phyloP scores from a whole-genome alignment of 2,329 filamentous ascomycete genomes.

The Claviceps arundinis region DNA sequence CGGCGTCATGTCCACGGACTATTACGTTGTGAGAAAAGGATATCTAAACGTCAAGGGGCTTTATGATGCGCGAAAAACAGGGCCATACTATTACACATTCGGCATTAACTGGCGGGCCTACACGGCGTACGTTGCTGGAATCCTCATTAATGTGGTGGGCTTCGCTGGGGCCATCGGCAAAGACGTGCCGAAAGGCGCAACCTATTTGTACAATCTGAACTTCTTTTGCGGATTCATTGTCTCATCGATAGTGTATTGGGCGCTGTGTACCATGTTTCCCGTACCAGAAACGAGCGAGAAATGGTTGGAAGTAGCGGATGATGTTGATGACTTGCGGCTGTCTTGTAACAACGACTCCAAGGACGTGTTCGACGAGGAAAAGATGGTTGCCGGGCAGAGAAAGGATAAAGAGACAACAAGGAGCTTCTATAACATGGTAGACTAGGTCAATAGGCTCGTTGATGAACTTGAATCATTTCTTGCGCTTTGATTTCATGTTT shows the following conservation, averaged over 20 bases:
- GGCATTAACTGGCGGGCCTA: conserved; percentile 81
- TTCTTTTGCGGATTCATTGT: conserved; percentile 79
- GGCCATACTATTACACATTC: conserved; percentile 59
- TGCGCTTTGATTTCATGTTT: no score
- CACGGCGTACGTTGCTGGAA: conserved; percentile 66
- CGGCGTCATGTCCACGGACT: conserved; percentile 81
- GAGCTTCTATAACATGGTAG: not conserved
- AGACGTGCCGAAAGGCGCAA: conserved; percentile 61
- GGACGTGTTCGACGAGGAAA: conserved; percentile 27
- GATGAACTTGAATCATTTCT: no score
- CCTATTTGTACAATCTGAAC: conserved; percentile 81
- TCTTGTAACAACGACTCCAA: conserved; percentile 30
- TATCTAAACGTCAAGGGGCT: conserved; percentile 68
- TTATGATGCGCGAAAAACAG: conserved; percentile 54
- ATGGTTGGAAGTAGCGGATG: conserved; percentile 66
- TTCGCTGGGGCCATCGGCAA: conserved; percentile 70
- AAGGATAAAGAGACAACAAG: conserved; percentile 1
- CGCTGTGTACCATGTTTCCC: conserved; percentile 54
- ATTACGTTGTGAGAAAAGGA: conserved; percentile 73
- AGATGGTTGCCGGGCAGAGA: not conserved
- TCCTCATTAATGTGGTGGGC: conserved; percentile 81
- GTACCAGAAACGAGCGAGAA: conserved; percentile 58
- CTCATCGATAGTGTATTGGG: conserved; percentile 52
- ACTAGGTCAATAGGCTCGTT: not conserved
- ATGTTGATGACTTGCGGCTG: conserved; percentile 40